Evolutionary conservation across 331 rosid genomes (phyloP).

Genomic region (Spiraea crenata): DNA sequence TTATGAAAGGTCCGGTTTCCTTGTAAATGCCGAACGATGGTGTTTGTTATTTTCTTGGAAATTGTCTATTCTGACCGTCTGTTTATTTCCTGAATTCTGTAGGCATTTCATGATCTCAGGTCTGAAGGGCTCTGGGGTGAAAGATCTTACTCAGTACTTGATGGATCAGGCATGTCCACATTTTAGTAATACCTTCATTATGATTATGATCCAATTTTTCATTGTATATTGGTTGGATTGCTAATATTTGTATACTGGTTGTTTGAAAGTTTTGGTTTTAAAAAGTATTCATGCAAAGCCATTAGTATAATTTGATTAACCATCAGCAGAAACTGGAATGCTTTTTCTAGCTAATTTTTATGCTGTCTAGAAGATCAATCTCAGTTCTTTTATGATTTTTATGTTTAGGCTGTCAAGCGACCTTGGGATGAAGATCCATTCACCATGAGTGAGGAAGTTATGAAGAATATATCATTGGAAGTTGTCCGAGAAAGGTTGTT

Average conservation of each 20-base stretch:
- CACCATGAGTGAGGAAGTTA: constrained; percentile 76
- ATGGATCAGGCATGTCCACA: constrained; percentile 78
- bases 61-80: constrained; percentile 27
- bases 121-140: constrained; percentile 82
- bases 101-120: constrained; percentile 97
- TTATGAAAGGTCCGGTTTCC: constrained; percentile 63
- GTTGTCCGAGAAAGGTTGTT: constrained; percentile 93
- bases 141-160: constrained; percentile 68
- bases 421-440: constrained; percentile 95
- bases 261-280: background rate
- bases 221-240: background rate
- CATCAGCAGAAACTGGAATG: too few relatives aligned
- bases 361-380: constrained; percentile 8
- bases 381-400: constrained; percentile 30
- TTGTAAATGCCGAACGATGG: constrained; percentile 11
- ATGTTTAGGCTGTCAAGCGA: constrained; percentile 76
- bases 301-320: too few relatives aligned
- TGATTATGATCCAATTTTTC: too few relatives aligned
- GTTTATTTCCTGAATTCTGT: constrained; percentile 23
- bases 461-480: constrained; percentile 86
- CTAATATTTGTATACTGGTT: background rate
- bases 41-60: constrained; percentile 17
- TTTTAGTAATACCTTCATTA: constrained; percentile 26
- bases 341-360: constrained; percentile 10
- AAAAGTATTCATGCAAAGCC: background rate